Base-by-base conservation (phyloP, 2,329 filamentous ascomycete species). In the Ophiostoma sp. region DNA sequence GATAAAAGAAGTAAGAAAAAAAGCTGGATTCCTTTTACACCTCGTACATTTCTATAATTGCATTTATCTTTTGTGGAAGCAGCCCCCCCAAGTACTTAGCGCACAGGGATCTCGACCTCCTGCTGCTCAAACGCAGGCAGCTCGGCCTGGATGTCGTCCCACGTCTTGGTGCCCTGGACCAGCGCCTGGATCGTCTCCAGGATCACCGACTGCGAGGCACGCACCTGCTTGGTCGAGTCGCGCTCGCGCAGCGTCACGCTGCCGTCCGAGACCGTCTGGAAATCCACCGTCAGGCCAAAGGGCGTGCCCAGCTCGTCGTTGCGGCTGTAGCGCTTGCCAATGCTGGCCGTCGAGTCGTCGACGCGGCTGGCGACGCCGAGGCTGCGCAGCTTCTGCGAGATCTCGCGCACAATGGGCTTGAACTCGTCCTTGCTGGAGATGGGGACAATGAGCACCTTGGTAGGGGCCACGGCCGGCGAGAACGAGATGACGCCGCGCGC, bases 251-350 rank as follows among this genome's bases (percentile, higher is more conserved):
- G 86, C 0, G 94, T 98, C 77, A 96, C 87, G 8, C 90, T 91
- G 78, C 87, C 87, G 79, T 97, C 93, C 80, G 96, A 89, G 75
- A 97, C 83, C 67, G 92, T 96, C 84, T 98, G 92, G 86, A 97
- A 98, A 80, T 98, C 94, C 72, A 98, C 87, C 0, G 94, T 98
- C 79, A 98, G 89, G 78, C 93, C 94, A 74, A 97, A 89, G 8
- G 94, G 93, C 64, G 95, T 98, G 76, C 94, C 95, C 71, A 97
- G 87, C 82, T 98, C 94, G 80, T 98, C 94, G 79, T 97, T 97
- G 76, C 95, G 89, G 78, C 91, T 89, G 81, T 96, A 98, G 69
- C 94, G 90, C 85, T 96, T 97, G 79, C 94, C 94, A 76, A 98
- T 98, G 73, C 89, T 93, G 72, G 94, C 93, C 36, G 90, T 92